Evolutionary conservation across 2,329 filamentous ascomycete species (phyloP).

Genomic region (Cercospora nicotianae): DNA sequence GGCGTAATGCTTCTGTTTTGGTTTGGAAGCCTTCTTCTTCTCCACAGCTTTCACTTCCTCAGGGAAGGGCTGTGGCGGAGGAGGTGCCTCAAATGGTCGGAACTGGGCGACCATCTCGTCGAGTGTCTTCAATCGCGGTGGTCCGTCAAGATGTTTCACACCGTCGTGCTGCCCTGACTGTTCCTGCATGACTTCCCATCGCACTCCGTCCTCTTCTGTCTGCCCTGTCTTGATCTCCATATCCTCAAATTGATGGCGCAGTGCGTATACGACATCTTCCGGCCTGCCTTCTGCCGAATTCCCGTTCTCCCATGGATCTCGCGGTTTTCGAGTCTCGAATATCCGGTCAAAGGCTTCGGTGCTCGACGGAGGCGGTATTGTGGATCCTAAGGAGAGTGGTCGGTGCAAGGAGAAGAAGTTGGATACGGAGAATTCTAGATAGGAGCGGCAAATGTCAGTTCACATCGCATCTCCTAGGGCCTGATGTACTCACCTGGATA

Average conservation of each 20-base stretch:
- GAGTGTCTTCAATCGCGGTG: conserved; percentile 36
- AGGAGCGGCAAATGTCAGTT: conserved; percentile 10
- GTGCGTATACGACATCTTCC: conserved; percentile 47
- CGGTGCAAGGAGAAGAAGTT: conserved; percentile 95
- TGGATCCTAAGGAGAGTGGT: conserved; percentile 83
- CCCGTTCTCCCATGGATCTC: conserved; percentile 45
- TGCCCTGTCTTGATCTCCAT: conserved; percentile 31
- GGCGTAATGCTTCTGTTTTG: conserved; percentile 42
- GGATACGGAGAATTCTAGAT: conserved; percentile 77
- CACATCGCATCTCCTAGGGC: neutral
- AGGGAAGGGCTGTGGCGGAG: conserved; percentile 63
- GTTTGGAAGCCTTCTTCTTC: conserved; percentile 25
- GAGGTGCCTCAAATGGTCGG: conserved; percentile 81
- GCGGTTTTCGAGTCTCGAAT: conserved; percentile 61
- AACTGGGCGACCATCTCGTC: conserved; percentile 50
- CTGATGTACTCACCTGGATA: conserved; percentile 8
- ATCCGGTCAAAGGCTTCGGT: conserved; percentile 80
- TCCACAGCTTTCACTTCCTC: conserved; percentile 20
- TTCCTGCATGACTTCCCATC: conserved; percentile 42
- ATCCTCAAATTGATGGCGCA: conserved; percentile 47
- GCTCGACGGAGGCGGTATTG: conserved; percentile 71
- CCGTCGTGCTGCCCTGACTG: conserved; percentile 37
- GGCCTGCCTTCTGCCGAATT: conserved; percentile 47
- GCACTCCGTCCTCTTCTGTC: conserved; percentile 39
- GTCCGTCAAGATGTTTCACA: conserved; percentile 34